phyloP scores from a whole-genome alignment of 768 basidiomycete species.

The Kwoniella newhampshirensis region DNA sequence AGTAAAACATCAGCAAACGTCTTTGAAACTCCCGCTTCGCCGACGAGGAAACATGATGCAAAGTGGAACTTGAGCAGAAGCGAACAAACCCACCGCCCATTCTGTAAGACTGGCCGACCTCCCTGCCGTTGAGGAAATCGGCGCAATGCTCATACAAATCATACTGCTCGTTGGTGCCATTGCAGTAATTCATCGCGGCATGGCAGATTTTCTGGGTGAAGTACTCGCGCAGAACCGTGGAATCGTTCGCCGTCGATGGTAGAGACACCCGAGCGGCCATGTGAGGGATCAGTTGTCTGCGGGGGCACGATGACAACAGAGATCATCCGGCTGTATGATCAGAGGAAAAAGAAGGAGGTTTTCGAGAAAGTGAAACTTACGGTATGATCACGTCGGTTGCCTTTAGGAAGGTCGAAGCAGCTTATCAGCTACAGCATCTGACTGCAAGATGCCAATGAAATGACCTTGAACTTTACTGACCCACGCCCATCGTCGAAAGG shows the following conservation, averaged over 20 bases:
- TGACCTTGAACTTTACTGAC: too few species aligned
- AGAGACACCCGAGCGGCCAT: not conserved
- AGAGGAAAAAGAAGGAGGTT: too few species aligned
- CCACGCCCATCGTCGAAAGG: conserved; percentile 31
- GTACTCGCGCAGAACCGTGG: not conserved
- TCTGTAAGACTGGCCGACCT: conserved; percentile 19
- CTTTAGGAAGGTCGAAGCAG: not conserved
- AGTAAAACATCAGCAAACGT: too few species aligned
- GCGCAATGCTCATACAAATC: conserved; percentile 23
- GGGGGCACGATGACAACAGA: too few species aligned
- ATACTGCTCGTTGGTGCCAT: conserved; percentile 25
- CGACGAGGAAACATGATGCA: too few species aligned
- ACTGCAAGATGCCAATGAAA: too few species aligned
- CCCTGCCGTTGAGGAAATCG: conserved; percentile 1
- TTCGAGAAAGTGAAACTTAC: too few species aligned
- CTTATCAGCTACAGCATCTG: not conserved
- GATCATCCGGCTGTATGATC: too few species aligned
- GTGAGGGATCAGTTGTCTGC: not conserved
- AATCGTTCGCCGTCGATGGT: too few species aligned
- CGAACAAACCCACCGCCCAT: not conserved
- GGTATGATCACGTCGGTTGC: conserved; percentile 29
- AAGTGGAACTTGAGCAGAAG: not conserved
- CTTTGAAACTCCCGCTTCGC: too few species aligned
- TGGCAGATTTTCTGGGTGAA: conserved; percentile 1
- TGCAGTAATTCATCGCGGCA: conserved; percentile 18